Base-by-base conservation (phyloP, 2,329 filamentous ascomycete genomes). In the Hypoxylon sp. region DNA sequence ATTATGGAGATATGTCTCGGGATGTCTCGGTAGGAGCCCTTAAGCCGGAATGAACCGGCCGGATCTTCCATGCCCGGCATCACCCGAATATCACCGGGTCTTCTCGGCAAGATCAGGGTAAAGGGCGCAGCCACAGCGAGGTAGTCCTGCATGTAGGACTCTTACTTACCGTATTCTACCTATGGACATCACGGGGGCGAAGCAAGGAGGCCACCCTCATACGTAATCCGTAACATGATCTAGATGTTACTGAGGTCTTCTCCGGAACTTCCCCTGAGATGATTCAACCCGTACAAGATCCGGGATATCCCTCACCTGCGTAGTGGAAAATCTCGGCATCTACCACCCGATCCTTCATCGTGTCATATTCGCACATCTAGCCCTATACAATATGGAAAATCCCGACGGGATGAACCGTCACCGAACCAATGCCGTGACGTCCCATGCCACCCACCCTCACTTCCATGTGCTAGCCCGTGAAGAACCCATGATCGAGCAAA, bases 11-110 rank as follows among this genome's bases (percentile, higher is more conserved):
- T 8, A 50, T 5, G 6, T 14, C 5, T 50, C 59, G 64, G 63
- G 24, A 70, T 46, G 59, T 33, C 37, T 48, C 55, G 67, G 64
- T 59, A 64, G 31, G 26, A 26, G 17, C 29, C 31, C 47, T 42
- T 35, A 35, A 54, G 35, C 60, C 64, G 67, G 67, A 19, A 70
- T 13, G 63, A 70, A 42, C 46, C 67, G 67, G 67, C 26, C 24
- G 17, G 14, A 14, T 2, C 24, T n/a, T 17, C 31, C 19, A 13
- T 3, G 42, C 24, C 65, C 67, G 67, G 48, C 59, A 67, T 59
- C 57, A 52, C 64, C 67, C 67, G 67, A 70, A 10, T 33, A 10
- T 31, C 62, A 31, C 63, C 64, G 64, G 67, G 50, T 65, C 52
- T 63, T 62, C 17, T 62, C 67, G 60, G 67, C 42, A 63, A 11